These are phyloP conservation scores for Kalmusia sp. DNA, from an alignment of 2,329 filamentous ascomycete genomes.

Conservation along the genomic window DNA sequence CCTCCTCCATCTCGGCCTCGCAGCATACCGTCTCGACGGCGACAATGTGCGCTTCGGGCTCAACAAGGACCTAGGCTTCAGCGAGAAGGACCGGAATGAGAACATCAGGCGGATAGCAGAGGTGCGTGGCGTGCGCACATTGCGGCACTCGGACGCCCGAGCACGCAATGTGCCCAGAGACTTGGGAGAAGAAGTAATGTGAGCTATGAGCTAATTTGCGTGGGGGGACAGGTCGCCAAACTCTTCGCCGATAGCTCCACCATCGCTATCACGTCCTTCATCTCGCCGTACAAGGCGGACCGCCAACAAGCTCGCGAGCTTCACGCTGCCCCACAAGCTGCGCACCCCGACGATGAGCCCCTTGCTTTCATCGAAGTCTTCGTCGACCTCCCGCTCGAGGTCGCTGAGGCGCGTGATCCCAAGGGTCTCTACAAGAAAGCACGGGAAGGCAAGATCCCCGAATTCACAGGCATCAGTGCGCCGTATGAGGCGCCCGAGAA, in stretches of 20 bases:
- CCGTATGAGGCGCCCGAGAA: slow-evolving; percentile 90
- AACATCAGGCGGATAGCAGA: slow-evolving; percentile 97
- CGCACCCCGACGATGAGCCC: slow-evolving; percentile 63
- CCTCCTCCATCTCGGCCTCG: slow-evolving; percentile 81
- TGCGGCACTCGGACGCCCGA: slow-evolving; percentile 12
- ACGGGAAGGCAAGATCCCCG: slow-evolving; percentile 88
- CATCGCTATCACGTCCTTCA: slow-evolving; percentile 93
- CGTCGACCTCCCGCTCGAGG: slow-evolving; percentile 88
- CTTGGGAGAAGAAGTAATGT: not conserved
- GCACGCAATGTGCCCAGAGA: slow-evolving; percentile 24
- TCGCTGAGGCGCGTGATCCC: slow-evolving; percentile 92
- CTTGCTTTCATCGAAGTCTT: slow-evolving; percentile 94
- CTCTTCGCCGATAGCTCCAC: slow-evolving; percentile 91
- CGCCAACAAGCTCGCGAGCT: slow-evolving; percentile 81
- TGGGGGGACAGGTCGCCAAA: slow-evolving; percentile 76
- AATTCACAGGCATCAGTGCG: slow-evolving; percentile 94
- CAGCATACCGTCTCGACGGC: slow-evolving; percentile 92
- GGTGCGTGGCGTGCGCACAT: slow-evolving; percentile 43
- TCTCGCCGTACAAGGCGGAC: slow-evolving; percentile 91
- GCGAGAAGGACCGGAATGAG: slow-evolving; percentile 90
- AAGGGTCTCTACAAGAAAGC: slow-evolving; percentile 99
- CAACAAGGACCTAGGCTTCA: slow-evolving; percentile 97
- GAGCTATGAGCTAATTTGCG: not conserved
- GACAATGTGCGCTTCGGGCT: slow-evolving; percentile 98
- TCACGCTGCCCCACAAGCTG: slow-evolving; percentile 66